Evolutionary conservation across 106 monocot species (phyloP).

Genomic region (Narthecium ossifragum): DNA sequence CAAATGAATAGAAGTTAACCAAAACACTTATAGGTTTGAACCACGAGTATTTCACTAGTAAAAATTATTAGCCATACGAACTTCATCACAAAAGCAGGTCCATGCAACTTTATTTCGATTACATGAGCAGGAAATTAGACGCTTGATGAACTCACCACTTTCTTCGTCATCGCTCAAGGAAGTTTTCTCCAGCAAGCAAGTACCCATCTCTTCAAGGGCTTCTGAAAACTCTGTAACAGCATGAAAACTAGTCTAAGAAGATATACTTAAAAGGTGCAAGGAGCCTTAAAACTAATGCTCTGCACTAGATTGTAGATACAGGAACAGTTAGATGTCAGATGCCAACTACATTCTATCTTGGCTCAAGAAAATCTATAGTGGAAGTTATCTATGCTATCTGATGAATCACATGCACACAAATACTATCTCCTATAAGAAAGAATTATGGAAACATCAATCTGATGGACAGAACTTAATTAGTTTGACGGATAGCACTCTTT

Average conservation of each 20-base stretch:
- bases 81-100: not conserved
- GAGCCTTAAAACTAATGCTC: not conserved
- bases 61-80: not conserved
- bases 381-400: not conserved
- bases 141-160: constrained; percentile 46
- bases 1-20: not conserved
- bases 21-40: not conserved
- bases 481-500: no score
- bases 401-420: no score
- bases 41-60: not conserved
- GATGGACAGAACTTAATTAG: no score
- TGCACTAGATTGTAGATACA: not conserved
- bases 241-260: not conserved
- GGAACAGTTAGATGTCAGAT: not conserved
- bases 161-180: constrained; percentile 86
- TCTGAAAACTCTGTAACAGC: constrained; percentile 76
- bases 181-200: constrained; percentile 82
- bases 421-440: no score
- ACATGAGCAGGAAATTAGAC: not conserved
- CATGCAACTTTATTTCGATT: not conserved
- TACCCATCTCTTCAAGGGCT: constrained; percentile 73
- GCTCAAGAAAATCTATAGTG: not conserved
- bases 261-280: not conserved
- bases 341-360: not conserved
- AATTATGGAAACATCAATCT: no score